Evolutionary conservation across 805 yeast species (phyloP).

Genomic region (Yamadazyma philogaea): DNA sequence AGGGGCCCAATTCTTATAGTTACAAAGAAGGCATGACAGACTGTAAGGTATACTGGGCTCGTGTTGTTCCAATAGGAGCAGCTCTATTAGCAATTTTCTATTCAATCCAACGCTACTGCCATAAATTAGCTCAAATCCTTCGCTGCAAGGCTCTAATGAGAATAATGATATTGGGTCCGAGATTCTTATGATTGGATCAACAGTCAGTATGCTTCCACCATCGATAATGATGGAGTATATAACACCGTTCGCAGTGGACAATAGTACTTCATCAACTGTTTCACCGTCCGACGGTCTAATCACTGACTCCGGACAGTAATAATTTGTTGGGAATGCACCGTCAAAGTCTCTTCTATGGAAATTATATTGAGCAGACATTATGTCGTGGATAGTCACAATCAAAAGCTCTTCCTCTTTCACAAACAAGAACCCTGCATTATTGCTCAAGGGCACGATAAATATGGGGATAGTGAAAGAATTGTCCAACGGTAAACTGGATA

Average conservation of each 20-base stretch:
- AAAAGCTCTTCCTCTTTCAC: conserved; percentile 32
- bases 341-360: conserved; percentile 22
- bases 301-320: conserved; percentile 24
- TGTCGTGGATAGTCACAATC: conserved; percentile 41
- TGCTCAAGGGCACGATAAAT: conserved; percentile 38
- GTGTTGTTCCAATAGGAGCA: conserved; percentile 19
- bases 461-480: conserved; percentile 41
- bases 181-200: conserved; percentile 32
- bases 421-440: conserved; percentile 36
- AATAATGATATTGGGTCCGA: conserved; percentile 36
- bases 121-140: conserved; percentile 27
- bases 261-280: conserved; percentile 24
- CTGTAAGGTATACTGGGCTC: conserved; percentile 17
- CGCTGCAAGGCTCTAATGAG: conserved; percentile 21
- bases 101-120: conserved; percentile 42
- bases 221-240: conserved; percentile 28
- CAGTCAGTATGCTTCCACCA: conserved; percentile 16
- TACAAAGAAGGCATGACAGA: conserved; percentile 22
- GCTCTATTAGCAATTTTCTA: conserved; percentile 31
- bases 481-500: conserved; percentile 39
- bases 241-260: conserved; percentile 35
- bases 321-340: conserved; percentile 42
- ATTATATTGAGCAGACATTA: conserved; percentile 45
- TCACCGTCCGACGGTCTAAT: conserved; percentile 14
- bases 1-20: conserved; percentile 49